These are phyloP conservation scores for Colletotrichum orbiculare DNA, from an alignment of 2,329 filamentous ascomycete genomes.

Conservation along the genomic window DNA sequence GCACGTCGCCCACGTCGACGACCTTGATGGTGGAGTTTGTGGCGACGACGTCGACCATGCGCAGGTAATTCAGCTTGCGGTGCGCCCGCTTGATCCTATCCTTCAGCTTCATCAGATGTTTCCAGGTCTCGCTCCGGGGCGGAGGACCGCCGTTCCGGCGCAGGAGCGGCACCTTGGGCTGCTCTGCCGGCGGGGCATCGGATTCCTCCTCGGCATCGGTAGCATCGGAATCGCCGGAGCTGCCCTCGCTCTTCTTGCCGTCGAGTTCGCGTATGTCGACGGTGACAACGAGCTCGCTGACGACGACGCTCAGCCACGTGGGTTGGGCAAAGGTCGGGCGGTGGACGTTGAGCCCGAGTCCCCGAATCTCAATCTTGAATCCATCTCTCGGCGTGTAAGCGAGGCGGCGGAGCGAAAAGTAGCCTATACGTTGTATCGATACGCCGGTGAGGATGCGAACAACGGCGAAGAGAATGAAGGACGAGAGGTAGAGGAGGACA, in stretches of 20 bases:
- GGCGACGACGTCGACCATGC: conserved; percentile 88
- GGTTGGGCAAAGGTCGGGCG: conserved; percentile 96
- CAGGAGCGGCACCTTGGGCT: conserved; percentile 38
- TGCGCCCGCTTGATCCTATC: conserved; percentile 89
- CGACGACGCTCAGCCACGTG: conserved; percentile 91
- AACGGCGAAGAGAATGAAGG: conserved; percentile 93
- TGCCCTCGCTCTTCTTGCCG: conserved; percentile 54
- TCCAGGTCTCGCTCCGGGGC: conserved; percentile 80
- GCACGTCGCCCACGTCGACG: conserved; percentile 83
- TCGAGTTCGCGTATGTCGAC: conserved; percentile 79
- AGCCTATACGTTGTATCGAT: conserved; percentile 95
- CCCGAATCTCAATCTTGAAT: conserved; percentile 87
- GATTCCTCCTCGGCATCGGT: conserved; percentile 36
- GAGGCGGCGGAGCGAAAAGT: conserved; percentile 89
- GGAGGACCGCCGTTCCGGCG: conserved; percentile 44
- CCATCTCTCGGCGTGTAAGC: conserved; percentile 92
- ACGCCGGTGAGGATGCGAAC: conserved; percentile 92
- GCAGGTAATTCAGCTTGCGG: conserved; percentile 86
- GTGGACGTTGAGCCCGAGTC: conserved; percentile 88
- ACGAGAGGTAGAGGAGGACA: conserved; percentile 87
- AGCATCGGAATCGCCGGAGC: conserved; percentile 44
- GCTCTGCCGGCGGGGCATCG: conserved; percentile 14
- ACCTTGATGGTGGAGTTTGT: conserved; percentile 82
- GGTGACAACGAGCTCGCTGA: conserved; percentile 87
- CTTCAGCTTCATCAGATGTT: conserved; percentile 80